Percentiles rank a stretch among this genome's conserved stretches.
These are phyloP conservation scores for Suillus bovinus DNA, from an alignment of 768 basidiomycete species.

Conservation along the genomic window DNA sequence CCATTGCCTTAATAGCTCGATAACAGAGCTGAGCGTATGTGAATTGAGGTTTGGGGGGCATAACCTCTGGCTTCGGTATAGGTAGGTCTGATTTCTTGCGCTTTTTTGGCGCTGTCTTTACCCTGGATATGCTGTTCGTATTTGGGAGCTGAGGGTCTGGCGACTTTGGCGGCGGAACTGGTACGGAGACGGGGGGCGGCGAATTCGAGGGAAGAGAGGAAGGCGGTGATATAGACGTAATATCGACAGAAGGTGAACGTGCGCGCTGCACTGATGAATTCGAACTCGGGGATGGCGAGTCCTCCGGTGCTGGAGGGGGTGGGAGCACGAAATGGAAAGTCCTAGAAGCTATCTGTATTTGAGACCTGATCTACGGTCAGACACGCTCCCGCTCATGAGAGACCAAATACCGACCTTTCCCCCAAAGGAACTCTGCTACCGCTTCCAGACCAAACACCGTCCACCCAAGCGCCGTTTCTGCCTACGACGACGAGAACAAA, in stretches of 20 bases:
- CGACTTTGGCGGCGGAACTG: conserved; percentile 47
- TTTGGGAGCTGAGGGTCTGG: conserved; percentile 59
- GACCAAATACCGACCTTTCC: conserved; percentile 60
- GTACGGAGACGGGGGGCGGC: conserved; percentile 55
- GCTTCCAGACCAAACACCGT: conserved; percentile 92
- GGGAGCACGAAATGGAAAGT: conserved; percentile 97
- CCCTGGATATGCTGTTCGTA: conserved; percentile 57
- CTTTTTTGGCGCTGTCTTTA: conserved; percentile 57
- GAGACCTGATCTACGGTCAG: conserved; percentile 58
- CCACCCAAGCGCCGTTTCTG: conserved; percentile 98
- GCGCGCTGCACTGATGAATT: conserved; percentile 64
- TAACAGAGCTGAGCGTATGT: conserved; percentile 94
- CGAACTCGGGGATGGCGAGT: conserved; percentile 80
- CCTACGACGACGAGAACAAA: conserved; percentile 91
- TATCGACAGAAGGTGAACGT: conserved; percentile 81
- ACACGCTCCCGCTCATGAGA: background rate
- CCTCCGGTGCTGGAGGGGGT: conserved; percentile 77
- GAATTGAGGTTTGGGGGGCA: conserved; percentile 85
- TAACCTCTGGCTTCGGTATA: conserved; percentile 64
- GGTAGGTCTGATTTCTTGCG: conserved; percentile 59
- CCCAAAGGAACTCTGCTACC: conserved; percentile 84
- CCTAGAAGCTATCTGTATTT: conserved; percentile 95
- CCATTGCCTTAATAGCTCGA: conserved; percentile 79
- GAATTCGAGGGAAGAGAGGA: conserved; percentile 80
- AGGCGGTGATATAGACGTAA: conserved; percentile 79